These are phyloP conservation scores for Hsuehochloa calcarea DNA, from an alignment of 176 grass and related monocot species.

Conservation along the genomic window DNA sequence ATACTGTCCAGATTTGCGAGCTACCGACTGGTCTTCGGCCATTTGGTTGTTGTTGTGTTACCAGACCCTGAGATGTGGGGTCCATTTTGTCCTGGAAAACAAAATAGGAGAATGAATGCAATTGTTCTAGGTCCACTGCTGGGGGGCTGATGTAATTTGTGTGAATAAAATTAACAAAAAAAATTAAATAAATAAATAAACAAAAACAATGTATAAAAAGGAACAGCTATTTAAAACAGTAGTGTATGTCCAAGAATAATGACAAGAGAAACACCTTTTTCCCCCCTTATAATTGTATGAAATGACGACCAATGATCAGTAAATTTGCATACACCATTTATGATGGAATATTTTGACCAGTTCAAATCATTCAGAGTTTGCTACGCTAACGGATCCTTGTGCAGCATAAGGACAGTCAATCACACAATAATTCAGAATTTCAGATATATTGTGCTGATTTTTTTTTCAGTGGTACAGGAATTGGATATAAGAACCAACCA, in stretches of 20 bases:
- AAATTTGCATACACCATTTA: neutral
- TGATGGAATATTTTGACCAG: neutral
- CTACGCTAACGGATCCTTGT: neutral
- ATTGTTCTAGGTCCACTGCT: neutral
- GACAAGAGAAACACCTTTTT: neutral
- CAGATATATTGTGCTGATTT: neutral
- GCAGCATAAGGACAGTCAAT: neutral
- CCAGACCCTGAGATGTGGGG: slow-evolving; percentile 19
- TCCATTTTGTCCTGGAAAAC: slow-evolving; percentile 53
- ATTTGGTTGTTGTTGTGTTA: slow-evolving; percentile 41
- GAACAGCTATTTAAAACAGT: slow-evolving; percentile 9
- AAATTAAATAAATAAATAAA: too few species aligned
- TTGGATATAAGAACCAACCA: neutral
- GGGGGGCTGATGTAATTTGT: neutral
- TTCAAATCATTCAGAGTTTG: neutral
- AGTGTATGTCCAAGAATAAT: neutral
- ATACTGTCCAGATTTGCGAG: slow-evolving; percentile 53
- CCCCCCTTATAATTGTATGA: neutral
- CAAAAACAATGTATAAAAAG: slow-evolving; percentile 8
- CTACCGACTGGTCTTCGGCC: slow-evolving; percentile 46
- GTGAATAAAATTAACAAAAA: neutral
- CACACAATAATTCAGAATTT: neutral
- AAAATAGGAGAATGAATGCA: neutral
- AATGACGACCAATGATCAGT: neutral
- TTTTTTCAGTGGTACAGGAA: neutral